Conservation (phyloP, 1,284 basidiomycete genomes). For the Trichosporon asahii region DNA sequence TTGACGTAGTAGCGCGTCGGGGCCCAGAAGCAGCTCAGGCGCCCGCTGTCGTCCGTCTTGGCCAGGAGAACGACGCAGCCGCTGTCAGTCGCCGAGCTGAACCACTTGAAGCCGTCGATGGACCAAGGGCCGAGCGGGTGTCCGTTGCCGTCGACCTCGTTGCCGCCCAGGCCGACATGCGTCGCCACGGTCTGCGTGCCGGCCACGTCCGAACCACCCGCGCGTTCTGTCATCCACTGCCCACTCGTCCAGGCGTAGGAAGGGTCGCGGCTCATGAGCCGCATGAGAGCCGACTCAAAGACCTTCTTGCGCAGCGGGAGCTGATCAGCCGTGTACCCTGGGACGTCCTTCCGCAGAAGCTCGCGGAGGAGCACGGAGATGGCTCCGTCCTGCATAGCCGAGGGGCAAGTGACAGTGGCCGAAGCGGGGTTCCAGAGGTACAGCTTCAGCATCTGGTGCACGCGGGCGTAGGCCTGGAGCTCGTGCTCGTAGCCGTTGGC, state of each 20-base stretch:
- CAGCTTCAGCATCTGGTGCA: slow-evolving; percentile 16
- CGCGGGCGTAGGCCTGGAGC: slow-evolving; percentile 13
- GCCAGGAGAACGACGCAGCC: slow-evolving; percentile 22
- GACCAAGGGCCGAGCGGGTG: slow-evolving; percentile 23
- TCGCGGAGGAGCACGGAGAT: slow-evolving; percentile 13
- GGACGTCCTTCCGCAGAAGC: neutral
- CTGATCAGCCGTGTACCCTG: neutral
- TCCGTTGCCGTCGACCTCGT: slow-evolving; percentile 19
- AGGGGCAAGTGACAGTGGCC: slow-evolving; percentile 15
- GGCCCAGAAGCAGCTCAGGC: slow-evolving; percentile 64
- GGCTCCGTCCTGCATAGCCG: slow-evolving; percentile 24
- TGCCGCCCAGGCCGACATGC: slow-evolving; percentile 15
- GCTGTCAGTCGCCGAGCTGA: slow-evolving; percentile 71
- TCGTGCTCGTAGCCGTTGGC: slow-evolving; percentile 15
- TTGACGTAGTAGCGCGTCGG: slow-evolving; percentile 56
- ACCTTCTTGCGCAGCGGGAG: slow-evolving; percentile 13
- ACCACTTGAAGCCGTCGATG: slow-evolving; percentile 75
- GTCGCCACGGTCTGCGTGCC: slow-evolving; percentile 72
- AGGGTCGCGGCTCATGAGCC: slow-evolving; percentile 53
- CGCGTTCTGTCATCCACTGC: slow-evolving; percentile 81
- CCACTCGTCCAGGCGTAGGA: slow-evolving; percentile 65
- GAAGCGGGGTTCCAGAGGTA: slow-evolving; percentile 15
- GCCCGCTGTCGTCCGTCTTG: slow-evolving; percentile 48
- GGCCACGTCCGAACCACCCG: slow-evolving; percentile 73
- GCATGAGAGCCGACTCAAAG: slow-evolving; percentile 18